Base-by-base conservation (phyloP, 2,329 filamentous ascomycete genomes). In the Didymella keratinophila region DNA sequence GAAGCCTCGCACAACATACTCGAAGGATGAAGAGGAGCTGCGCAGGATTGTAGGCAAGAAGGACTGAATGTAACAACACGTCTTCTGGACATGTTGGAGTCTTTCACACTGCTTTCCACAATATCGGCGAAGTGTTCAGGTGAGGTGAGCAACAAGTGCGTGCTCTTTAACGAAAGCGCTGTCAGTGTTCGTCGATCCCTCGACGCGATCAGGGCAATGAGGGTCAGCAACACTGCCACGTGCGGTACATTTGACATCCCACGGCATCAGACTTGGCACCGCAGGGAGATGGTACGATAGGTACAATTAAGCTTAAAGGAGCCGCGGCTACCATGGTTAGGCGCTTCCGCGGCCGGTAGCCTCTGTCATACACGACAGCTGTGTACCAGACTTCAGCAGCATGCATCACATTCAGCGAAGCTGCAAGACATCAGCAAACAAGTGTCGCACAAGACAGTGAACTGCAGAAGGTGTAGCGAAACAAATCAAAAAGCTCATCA, bases 11-110 rank as follows among this genome's bases (percentile, higher is more conserved):
- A 61, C 70, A 45, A 72, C 71, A 39, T 69, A 72, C 42, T 74
- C 73, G 5, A 70, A 72, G 18, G 76, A 77, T 42, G 77, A 80
- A 32, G 70, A 76, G 39, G 66, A 76, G 58, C 43, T 80, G 54
- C 73, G 75, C 57, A 77, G 74, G 52, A 67, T 78, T 54, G 71
- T 74, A 64, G 76, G 72, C 5, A 77, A 73, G 62, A 66, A 71
- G 18, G 63, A 71, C 16, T 73, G 52, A 68, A 20, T n/a, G n/a
- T 14, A 30, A 23, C 6, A 42, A 12, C 11, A 28, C 3, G 7
- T 16, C 8, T 11, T 9, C 25, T 36, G 30, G 30, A 32, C 16
- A 16, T 1, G 12, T 32, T 32, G 12, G 12, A 32, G 30, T 32
- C 4, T 16, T 12, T 16, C 12, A 32, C 30, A 32, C 2, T 49